Evolutionary conservation across 257 asterid species (phyloP).

Genomic region (Przewalskia tangutica): DNA sequence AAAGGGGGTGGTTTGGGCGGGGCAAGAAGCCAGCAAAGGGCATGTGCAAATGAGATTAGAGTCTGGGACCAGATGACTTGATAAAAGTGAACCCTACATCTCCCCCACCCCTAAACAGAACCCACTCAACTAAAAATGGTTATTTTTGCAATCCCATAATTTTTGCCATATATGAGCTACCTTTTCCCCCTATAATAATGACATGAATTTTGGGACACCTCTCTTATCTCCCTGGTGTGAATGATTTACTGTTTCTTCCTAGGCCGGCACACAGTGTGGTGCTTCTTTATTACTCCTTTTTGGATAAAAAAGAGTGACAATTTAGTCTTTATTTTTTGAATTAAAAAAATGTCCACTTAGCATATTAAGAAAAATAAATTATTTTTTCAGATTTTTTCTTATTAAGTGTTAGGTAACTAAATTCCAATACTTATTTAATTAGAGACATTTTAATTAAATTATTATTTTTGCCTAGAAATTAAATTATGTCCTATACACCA

Average conservation of each 20-base stretch:
- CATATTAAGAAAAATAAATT: no score
- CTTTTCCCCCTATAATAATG: slow-evolving; percentile 8
- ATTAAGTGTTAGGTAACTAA: no score
- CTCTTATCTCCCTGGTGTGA: background rate
- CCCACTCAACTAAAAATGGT: background rate
- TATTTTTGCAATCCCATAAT: background rate
- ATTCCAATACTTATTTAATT: no score
- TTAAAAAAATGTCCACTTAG: no score
- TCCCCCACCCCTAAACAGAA: background rate
- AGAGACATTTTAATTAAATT: no score
- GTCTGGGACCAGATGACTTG: slow-evolving; percentile 41
- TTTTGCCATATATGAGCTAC: background rate
- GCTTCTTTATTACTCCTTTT: background rate
- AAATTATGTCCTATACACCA: background rate
- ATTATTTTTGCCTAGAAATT: no score
- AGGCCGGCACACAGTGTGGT: slow-evolving; percentile 4
- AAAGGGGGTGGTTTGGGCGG: background rate
- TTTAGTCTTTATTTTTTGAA: no score
- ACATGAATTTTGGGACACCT: slow-evolving; percentile 3
- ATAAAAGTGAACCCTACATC: slow-evolving; percentile 12
- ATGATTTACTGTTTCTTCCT: background rate
- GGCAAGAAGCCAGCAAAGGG: slow-evolving; percentile 24
- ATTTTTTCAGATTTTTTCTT: no score
- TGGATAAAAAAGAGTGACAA: background rate
- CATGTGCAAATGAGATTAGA: slow-evolving; percentile 42